These are phyloP conservation scores for Batrachochytrium dendrobatidis DNA, from an alignment of 371 early-diverging fungal genomes.

Conservation along the genomic window DNA sequence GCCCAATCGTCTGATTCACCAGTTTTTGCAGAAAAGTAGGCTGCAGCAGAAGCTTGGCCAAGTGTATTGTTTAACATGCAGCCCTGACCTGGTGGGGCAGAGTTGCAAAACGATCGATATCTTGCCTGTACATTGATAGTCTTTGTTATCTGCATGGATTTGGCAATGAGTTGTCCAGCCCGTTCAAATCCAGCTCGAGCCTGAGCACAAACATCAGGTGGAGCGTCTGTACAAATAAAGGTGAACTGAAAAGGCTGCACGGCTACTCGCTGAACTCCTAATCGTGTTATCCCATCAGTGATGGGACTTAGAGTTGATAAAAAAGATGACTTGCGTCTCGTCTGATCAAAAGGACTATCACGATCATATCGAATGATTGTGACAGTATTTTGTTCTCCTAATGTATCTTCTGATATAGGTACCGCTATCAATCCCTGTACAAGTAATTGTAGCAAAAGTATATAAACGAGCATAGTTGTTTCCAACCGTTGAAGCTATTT, in stretches of 20 bases:
- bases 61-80: slow-evolving; percentile 27
- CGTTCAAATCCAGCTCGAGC: slow-evolving; percentile 5
- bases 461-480: too few species aligned
- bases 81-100: background rate
- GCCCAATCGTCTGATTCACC: slow-evolving; percentile 32
- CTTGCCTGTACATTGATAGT: slow-evolving; percentile 15
- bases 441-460: too few species aligned
- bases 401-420: too few species aligned
- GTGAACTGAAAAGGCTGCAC: slow-evolving; percentile 3
- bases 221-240: background rate
- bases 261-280: background rate
- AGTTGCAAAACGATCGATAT: slow-evolving; percentile 13
- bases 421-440: too few species aligned
- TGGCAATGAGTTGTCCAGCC: slow-evolving; percentile 12
- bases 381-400: too few species aligned
- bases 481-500: too few species aligned
- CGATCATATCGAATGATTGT: too few species aligned
- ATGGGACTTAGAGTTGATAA: too few species aligned
- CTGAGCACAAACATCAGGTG: background rate
- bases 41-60: slow-evolving; percentile 22
- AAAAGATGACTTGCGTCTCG: too few species aligned
- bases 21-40: slow-evolving; percentile 39
- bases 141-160: slow-evolving; percentile 8
- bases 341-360: too few species aligned
- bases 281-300: background rate